Evolutionary conservation across 768 basidiomycete genomes (phyloP).

Genomic region (Termitomyces sp.): DNA sequence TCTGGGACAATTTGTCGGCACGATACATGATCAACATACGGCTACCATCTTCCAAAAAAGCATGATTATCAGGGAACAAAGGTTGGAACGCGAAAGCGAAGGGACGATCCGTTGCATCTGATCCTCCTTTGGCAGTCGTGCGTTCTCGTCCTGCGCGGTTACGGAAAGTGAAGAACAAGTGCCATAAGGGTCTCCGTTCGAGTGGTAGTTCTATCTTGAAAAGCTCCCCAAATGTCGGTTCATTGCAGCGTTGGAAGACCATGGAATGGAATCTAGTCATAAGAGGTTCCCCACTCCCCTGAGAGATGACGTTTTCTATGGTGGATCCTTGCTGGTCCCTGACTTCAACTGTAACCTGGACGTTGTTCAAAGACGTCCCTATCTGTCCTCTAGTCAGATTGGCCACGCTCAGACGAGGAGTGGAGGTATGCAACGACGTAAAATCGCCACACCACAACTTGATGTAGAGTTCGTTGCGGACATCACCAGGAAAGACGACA

Average conservation of each 20-base stretch:
- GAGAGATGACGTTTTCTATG: conserved; percentile 68
- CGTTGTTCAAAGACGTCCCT: conserved; percentile 53
- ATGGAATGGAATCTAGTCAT: conserved; percentile 83
- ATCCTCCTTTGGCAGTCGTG: conserved; percentile 25
- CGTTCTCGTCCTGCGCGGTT: conserved; percentile 57
- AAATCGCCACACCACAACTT: conserved; percentile 97
- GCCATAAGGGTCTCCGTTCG: conserved; percentile 69
- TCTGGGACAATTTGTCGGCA: conserved; percentile 61
- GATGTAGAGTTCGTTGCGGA: conserved; percentile 94
- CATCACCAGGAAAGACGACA: conserved; percentile 88
- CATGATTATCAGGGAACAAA: conserved; percentile 66
- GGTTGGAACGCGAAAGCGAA: conserved; percentile 95
- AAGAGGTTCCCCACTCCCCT: conserved; percentile 81
- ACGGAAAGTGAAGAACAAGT: conserved; percentile 92
- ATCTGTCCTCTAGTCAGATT: conserved; percentile 56
- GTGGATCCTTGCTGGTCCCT: conserved; percentile 62
- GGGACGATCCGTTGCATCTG: conserved; percentile 56
- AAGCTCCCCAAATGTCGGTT: conserved; percentile 90
- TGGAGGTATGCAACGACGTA: conserved; percentile 40
- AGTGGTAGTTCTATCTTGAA: conserved; percentile 79
- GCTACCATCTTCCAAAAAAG: conserved; percentile 86
- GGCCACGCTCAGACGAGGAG: conserved; percentile 52
- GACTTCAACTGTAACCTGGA: conserved; percentile 91
- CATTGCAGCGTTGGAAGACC: conserved; percentile 82
- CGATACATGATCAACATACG: conserved; percentile 82